A percentile compares a stretch with the other conserved stretches of the same genome.
Evolutionary conservation across 768 basidiomycete genomes (phyloP).

Genomic region (Flagelloscypha sp.): DNA sequence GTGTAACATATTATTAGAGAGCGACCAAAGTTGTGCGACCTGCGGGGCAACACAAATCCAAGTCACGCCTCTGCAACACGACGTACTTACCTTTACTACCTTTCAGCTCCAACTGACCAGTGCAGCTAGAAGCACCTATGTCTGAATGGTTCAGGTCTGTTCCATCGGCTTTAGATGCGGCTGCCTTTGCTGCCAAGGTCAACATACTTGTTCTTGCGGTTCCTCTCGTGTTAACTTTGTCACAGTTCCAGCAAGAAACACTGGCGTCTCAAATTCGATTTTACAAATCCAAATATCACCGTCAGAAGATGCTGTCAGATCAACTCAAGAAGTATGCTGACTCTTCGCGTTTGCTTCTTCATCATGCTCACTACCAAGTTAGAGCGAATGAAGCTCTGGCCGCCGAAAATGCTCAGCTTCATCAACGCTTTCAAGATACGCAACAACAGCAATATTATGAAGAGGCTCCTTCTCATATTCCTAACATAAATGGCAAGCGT

Average conservation of each 20-base stretch:
- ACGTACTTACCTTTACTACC: slow-evolving; percentile 35
- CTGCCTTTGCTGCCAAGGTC: slow-evolving; percentile 65
- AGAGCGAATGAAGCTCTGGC: slow-evolving; percentile 45
- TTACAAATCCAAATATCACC: slow-evolving; percentile 49
- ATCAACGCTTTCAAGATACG: slow-evolving; percentile 21
- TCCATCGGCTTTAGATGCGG: slow-evolving; percentile 50
- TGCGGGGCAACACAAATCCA: slow-evolving; percentile 61
- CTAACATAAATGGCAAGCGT: slow-evolving; percentile 62
- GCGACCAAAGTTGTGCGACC: slow-evolving; percentile 66
- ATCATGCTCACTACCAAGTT: slow-evolving; percentile 8
- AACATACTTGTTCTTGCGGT: slow-evolving; percentile 1
- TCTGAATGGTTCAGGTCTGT: slow-evolving; percentile 70
- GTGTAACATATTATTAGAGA: slow-evolving; percentile 31
- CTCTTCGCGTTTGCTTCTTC: slow-evolving; percentile 6
- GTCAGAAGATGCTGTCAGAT: slow-evolving; percentile 43
- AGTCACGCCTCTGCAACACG: slow-evolving; percentile 61
- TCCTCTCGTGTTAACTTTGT: background rate
- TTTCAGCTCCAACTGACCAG: slow-evolving; percentile 1
- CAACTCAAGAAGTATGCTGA: slow-evolving; percentile 50
- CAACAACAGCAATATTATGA: slow-evolving; percentile 15
- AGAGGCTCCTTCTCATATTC: slow-evolving; percentile 25
- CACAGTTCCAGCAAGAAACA: slow-evolving; percentile 72
- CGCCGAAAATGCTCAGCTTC: slow-evolving; percentile 42
- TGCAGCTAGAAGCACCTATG: slow-evolving; percentile 74
- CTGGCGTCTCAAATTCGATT: slow-evolving; percentile 60